A percentile compares a stretch with the other conserved stretches of the same genome.
These are phyloP conservation scores for Dioscorea cayenensis DNA, from an alignment of 116 monocot genomes.

Conservation along the genomic window DNA sequence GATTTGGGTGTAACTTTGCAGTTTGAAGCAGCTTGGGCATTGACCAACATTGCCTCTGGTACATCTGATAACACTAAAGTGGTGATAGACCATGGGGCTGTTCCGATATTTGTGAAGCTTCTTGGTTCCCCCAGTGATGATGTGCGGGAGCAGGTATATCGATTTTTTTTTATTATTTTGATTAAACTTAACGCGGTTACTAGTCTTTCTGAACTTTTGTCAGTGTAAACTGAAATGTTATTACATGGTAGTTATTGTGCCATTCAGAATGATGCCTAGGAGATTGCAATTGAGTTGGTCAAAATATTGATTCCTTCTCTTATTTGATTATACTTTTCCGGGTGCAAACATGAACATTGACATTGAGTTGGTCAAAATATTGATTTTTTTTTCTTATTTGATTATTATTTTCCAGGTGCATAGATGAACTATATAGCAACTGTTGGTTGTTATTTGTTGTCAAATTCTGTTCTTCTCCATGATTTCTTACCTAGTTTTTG, in stretches of 20 bases:
- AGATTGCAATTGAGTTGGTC: too few species aligned
- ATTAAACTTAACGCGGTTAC: too few species aligned
- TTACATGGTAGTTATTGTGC: too few species aligned
- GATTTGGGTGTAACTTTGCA: neutral
- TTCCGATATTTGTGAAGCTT: conserved; percentile 37
- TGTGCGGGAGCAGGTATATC: conserved; percentile 30
- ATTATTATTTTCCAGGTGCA: neutral
- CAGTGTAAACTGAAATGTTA: too few species aligned
- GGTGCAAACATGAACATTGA: neutral
- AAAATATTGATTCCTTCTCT: neutral
- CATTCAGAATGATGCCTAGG: too few species aligned
- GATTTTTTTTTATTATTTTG: neutral
- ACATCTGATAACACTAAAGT: conserved; percentile 30
- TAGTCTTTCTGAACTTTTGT: too few species aligned
- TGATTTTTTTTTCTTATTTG: neutral
- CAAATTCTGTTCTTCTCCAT: too few species aligned
- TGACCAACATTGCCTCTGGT: conserved; percentile 39
- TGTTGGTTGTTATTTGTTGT: neutral
- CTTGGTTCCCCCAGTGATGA: conserved; percentile 34
- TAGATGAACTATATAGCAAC: neutral
- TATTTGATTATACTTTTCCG: neutral
- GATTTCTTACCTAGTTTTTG: neutral
- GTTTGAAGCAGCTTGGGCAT: conserved; percentile 49
- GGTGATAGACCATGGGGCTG: conserved; percentile 32
- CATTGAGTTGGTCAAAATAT: neutral